Percentiles rank a stretch among this genome's conserved stretches.
Evolutionary conservation across 805 yeast species (phyloP).

Genomic region (Metschnikowia baotianmanensis): DNA sequence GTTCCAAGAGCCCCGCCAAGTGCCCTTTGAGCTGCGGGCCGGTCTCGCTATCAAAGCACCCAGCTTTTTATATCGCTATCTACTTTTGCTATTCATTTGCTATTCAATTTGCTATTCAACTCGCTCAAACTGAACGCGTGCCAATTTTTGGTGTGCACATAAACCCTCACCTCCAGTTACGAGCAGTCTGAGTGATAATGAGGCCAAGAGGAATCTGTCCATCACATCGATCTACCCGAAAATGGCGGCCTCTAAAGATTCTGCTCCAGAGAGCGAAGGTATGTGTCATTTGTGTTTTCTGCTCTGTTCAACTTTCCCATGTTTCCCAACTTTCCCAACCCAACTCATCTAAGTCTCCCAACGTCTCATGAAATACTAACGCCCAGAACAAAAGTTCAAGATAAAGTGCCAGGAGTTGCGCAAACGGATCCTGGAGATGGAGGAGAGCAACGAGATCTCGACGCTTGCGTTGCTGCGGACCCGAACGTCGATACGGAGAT

Average conservation of each 20-base stretch:
- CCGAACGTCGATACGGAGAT: constrained; percentile 68
- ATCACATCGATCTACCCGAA: neutral
- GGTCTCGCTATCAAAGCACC: no score
- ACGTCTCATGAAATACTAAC: constrained; percentile 5
- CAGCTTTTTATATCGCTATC: no score
- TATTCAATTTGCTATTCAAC: neutral
- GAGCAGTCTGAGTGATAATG: neutral
- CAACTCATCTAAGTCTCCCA: neutral
- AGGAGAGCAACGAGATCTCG: constrained; percentile 72
- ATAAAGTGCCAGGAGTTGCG: constrained; percentile 73
- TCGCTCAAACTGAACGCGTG: neutral
- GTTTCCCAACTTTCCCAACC: neutral
- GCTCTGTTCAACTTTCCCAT: no score
- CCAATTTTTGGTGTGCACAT: neutral
- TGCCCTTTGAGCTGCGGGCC: neutral
- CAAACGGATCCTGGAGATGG: constrained; percentile 66
- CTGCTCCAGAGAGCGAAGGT: constrained; percentile 42
- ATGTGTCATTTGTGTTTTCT: constrained; percentile 19
- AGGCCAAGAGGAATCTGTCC: no score
- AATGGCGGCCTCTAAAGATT: constrained; percentile 19
- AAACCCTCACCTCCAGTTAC: neutral
- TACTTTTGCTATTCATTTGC: no score
- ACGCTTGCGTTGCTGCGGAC: constrained; percentile 77
- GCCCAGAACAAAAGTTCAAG: constrained; percentile 42
- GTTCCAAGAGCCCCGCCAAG: neutral